Evolutionary conservation across 129 eudicot species (phyloP).

Genomic region (Oenanthe sinensis): DNA sequence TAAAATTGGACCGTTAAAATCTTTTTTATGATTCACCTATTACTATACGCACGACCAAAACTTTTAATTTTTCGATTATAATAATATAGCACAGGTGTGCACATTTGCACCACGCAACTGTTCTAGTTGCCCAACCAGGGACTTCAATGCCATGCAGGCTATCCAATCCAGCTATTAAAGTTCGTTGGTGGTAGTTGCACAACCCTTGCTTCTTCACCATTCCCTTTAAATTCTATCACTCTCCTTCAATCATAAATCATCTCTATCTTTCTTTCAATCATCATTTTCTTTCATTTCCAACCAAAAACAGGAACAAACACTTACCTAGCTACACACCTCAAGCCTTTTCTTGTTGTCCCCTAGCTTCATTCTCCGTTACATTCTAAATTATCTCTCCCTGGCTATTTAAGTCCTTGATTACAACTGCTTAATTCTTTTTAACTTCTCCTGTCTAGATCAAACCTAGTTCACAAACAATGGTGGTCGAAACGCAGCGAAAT

Average conservation of each 20-base stretch:
- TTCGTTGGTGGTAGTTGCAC: constrained; percentile 75
- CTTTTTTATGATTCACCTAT: no score
- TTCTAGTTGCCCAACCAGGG: constrained; percentile 8
- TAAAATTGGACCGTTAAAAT: no score
- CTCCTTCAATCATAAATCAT: constrained; percentile 6
- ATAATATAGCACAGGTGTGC: no score
- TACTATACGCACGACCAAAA: no score
- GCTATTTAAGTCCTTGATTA: neutral
- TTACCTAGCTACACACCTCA: neutral
- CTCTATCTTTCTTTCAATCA: neutral
- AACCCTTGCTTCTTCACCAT: constrained; percentile 7
- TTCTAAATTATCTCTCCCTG: no score
- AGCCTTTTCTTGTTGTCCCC: neutral
- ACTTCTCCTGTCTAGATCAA: neutral
- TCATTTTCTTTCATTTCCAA: neutral
- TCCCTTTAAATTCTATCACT: constrained; percentile 28
- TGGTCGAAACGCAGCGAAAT: neutral
- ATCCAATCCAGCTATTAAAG: constrained; percentile 33
- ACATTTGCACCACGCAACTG: constrained; percentile 12
- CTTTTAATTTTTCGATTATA: no score
- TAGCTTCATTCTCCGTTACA: neutral
- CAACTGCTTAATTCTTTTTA: neutral
- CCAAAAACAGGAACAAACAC: neutral
- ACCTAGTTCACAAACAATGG: constrained; percentile 19
- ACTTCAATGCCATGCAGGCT: constrained; percentile 26